These are phyloP conservation scores for Solanum peruvianum DNA, from an alignment of 257 asterid species.

Conservation along the genomic window DNA sequence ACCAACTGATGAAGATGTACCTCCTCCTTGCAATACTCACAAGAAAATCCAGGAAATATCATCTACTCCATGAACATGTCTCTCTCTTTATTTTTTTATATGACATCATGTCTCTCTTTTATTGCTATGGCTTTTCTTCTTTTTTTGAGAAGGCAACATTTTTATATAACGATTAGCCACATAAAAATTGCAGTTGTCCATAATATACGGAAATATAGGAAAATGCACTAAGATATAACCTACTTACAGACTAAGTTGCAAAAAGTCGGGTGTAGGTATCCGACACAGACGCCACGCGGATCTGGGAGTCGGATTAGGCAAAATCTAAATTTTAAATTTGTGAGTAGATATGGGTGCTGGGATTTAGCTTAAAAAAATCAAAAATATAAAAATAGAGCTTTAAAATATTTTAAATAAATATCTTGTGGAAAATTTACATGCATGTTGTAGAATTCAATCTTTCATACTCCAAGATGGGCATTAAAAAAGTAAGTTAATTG, in stretches of 20 bases:
- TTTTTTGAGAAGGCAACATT: background rate
- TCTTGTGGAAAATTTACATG: background rate
- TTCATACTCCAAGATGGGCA: background rate
- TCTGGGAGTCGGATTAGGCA: background rate
- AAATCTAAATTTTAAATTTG: background rate
- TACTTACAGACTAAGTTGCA: background rate
- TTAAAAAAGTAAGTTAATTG: background rate
- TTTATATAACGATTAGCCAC: background rate
- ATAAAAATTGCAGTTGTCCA: background rate
- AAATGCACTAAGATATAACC: background rate
- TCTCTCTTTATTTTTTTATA: too few species aligned
- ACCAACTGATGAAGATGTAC: background rate
- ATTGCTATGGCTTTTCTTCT: background rate
- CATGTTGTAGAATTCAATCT: background rate
- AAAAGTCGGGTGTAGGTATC: background rate
- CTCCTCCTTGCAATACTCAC: background rate
- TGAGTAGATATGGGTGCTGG: background rate
- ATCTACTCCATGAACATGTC: background rate
- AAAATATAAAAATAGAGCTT: background rate
- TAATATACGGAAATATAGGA: background rate
- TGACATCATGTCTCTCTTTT: background rate
- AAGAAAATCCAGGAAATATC: background rate
- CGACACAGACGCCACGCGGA: background rate
- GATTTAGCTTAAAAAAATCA: background rate
- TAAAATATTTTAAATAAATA: too few species aligned